Percentiles rank a stretch among this genome's conserved stretches.
These are phyloP conservation scores for Emmonsiellopsis sp. DNA, from an alignment of 2,329 filamentous ascomycete genomes.

Conservation along the genomic window DNA sequence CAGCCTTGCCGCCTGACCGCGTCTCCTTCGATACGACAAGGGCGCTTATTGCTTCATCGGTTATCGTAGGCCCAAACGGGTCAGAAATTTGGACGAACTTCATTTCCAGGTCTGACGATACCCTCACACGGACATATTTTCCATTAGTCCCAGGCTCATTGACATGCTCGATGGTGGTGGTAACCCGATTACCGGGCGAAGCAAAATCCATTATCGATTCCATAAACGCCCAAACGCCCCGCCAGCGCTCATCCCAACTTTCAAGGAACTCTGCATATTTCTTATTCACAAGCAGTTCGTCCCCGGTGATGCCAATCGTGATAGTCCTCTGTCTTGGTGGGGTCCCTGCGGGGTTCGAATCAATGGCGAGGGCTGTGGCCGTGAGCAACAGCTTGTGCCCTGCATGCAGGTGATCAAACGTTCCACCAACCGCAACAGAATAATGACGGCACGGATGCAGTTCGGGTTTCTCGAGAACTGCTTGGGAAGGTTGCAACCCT, in stretches of 20 bases:
- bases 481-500: neutral
- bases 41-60: conserved; percentile 65
- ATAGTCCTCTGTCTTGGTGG: conserved; percentile 40
- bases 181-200: conserved; percentile 25
- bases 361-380: conserved; percentile 67
- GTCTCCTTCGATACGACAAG: conserved; percentile 87
- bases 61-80: conserved; percentile 82
- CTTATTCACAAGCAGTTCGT: conserved; percentile 78
- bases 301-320: conserved; percentile 80
- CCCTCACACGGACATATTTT: conserved; percentile 32
- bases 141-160: conserved; percentile 30
- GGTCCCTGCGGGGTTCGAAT: conserved; percentile 36
- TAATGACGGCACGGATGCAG: conserved; percentile 34
- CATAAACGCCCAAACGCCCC: conserved; percentile 63
- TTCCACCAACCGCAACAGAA: conserved; percentile 76
- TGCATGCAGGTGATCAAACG: conserved; percentile 91
- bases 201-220: conserved; percentile 51
- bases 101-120: conserved; percentile 57
- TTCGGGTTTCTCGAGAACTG: neutral
- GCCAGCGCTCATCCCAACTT: conserved; percentile 66
- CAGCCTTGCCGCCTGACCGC: conserved; percentile 67
- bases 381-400: conserved; percentile 94
- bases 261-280: conserved; percentile 76
- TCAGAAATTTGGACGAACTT: conserved; percentile 82
- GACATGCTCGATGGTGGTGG: conserved; percentile 19